Evolutionary conservation across 495 filamentous ascomycete genomes (phyloP), one percentile per base, ranked within the genome.

Genomic region (Hypoxylon fuscum): DNA sequence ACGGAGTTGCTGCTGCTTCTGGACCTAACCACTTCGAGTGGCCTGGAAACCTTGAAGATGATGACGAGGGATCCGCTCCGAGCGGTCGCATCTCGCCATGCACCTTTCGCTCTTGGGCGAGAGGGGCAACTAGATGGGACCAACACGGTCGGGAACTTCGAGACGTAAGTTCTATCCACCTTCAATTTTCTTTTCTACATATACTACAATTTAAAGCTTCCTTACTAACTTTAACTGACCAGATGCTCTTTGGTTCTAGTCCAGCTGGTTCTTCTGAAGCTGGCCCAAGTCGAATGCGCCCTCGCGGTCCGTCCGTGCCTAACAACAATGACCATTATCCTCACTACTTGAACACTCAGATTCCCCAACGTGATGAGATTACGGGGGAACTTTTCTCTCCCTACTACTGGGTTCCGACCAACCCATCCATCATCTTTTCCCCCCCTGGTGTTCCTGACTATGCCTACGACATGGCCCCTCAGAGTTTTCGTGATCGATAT

Each of bases 341-440:
- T 2, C 1, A 22, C 3, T 56, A 55, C 7, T 4, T 42, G 3
- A 12, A 18, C 1, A 1, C 11, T 0, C 10, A 14, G 0, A 20
- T 38, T 32, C 8, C 14, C 1, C 70, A 72, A 50, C 25, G 29
- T 20, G 70, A 72, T 22, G 1, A 43, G 14, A 2, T 42, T 1
- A 70, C 68, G 0, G 68, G 70, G 0, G 55, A 59, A 18, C 40
- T 55, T 47, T 42, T 67, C n/a, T 64, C 70, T 12, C 70, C 70
- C 0, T 11, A n/a, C 5, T 73, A 73, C 40, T 0, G 22, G 1
- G 68, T 73, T 11, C 66, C 66, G 11, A 45, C 8, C 0, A 53
- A 38, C 18, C 68, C 69, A 0, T 63, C 66, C 10, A 45, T 72
- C 3, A 55, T 70, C 38, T 66, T 46, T 55, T 53, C 58, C 5